phyloP scores from a whole-genome alignment of 345 rosid species.

The Sapria himalayana region DNA sequence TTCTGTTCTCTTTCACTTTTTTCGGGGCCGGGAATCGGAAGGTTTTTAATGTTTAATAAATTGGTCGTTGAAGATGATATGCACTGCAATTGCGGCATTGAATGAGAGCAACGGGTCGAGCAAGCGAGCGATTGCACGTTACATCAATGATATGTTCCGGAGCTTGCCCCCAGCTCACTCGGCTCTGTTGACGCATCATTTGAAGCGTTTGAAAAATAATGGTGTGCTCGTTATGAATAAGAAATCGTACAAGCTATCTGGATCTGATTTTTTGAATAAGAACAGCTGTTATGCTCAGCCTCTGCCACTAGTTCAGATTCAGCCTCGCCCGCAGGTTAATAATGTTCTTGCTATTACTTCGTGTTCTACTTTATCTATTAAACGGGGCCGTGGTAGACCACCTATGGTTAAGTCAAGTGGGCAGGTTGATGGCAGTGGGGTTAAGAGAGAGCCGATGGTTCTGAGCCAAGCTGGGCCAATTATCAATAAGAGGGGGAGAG shows the following conservation, averaged over 20 bases:
- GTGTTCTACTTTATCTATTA: constrained; percentile 3
- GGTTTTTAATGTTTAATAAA: background rate
- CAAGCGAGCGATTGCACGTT: constrained; percentile 51
- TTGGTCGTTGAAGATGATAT: constrained; percentile 38
- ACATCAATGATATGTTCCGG: constrained; percentile 23
- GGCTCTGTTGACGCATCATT: constrained; percentile 33
- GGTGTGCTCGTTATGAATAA: constrained; percentile 37
- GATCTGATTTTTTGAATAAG: constrained; percentile 15
- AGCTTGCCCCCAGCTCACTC: constrained; percentile 34
- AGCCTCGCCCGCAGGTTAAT: too few species aligned
- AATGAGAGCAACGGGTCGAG: constrained; percentile 64
- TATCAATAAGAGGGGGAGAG: constrained; percentile 14
- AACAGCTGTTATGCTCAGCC: too few species aligned
- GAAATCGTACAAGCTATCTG: constrained; percentile 41
- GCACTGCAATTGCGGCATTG: constrained; percentile 40
- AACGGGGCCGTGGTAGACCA: constrained; percentile 55
- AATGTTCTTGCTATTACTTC: background rate
- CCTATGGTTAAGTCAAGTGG: constrained; percentile 23
- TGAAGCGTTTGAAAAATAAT: constrained; percentile 30
- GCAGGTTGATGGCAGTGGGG: background rate
- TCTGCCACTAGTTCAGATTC: constrained; percentile 14
- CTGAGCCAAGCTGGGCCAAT: constrained; percentile 5
- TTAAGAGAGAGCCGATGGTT: constrained; percentile 12
- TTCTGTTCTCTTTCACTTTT: background rate
- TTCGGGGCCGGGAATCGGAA: background rate